A percentile compares a stretch with the other conserved stretches of the same genome.
Conservation (phyloP, 2,329 filamentous ascomycete genomes). For the Clonostachys solani region DNA sequence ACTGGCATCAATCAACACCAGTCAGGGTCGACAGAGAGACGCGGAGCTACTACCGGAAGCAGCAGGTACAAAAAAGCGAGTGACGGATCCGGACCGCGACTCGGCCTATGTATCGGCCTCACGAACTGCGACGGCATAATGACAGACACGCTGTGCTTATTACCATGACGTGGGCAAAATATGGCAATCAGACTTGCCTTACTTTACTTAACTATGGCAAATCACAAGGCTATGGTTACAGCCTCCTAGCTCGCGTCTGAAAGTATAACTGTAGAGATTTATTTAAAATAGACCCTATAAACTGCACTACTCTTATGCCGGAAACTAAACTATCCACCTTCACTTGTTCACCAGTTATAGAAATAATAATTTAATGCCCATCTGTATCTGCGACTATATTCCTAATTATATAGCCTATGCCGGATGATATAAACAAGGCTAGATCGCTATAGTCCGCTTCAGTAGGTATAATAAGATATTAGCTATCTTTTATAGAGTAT, state of each 20-base stretch:
- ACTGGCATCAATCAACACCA: too few species aligned
- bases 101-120: too few species aligned
- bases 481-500: neutral
- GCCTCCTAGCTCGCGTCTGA: neutral
- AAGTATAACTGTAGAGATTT: neutral
- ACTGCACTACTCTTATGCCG: neutral
- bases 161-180: neutral
- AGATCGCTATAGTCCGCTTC: too few species aligned
- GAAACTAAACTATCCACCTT: neutral
- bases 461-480: neutral
- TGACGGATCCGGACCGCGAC: too few species aligned
- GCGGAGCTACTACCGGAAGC: too few species aligned
- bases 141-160: neutral
- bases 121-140: neutral
- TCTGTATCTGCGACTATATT: neutral
- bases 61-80: too few species aligned
- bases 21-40: too few species aligned
- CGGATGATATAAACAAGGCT: neutral
- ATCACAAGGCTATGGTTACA: neutral
- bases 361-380: neutral
- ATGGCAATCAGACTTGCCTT: neutral
- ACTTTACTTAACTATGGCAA: neutral
- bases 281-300: neutral
- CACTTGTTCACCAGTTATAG: neutral
- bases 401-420: neutral